phyloP scores from a whole-genome alignment of 257 asterid genomes.

The Pogostemon cablin region DNA sequence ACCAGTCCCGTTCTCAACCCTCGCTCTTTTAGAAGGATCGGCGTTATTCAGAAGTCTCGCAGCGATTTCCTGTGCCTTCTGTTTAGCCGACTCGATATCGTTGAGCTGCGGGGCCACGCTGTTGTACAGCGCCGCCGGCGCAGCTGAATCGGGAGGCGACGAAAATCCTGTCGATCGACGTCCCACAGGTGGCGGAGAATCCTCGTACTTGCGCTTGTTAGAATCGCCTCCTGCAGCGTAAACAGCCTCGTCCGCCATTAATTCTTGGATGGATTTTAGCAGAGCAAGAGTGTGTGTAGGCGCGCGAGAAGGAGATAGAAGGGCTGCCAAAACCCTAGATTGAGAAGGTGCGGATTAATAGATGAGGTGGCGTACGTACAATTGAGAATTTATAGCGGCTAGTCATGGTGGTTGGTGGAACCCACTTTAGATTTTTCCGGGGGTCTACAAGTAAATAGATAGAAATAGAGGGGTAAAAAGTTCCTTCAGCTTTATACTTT shows the following conservation, averaged over 20 bases:
- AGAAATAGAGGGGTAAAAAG: not conserved
- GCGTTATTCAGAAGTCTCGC: conserved; percentile 68
- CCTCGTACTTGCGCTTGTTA: conserved; percentile 81
- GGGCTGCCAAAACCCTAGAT: conserved; percentile 52
- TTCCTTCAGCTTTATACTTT: not conserved
- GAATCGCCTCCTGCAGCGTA: conserved; percentile 50
- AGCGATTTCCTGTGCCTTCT: conserved; percentile 93
- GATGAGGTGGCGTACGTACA: conserved; percentile 1
- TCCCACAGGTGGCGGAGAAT: conserved; percentile 59
- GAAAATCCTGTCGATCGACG: conserved; percentile 86
- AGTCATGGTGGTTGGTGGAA: not conserved
- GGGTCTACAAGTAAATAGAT: not conserved
- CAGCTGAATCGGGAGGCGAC: conserved; percentile 58
- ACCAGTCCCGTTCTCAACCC: conserved; percentile 68
- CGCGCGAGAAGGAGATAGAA: not conserved
- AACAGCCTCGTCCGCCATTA: conserved; percentile 67
- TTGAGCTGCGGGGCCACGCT: conserved; percentile 77
- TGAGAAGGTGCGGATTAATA: not conserved
- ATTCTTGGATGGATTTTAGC: not conserved
- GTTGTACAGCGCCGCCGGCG: conserved; percentile 60
- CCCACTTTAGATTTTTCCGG: conserved; percentile 5
- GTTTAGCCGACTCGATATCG: conserved; percentile 88
- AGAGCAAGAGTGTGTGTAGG: not conserved
- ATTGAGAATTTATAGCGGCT: conserved; percentile 1
- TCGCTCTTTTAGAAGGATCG: conserved; percentile 69